phyloP scores from a whole-genome alignment of 202 grass and related monocot genomes.

The Digitaria exilis region DNA sequence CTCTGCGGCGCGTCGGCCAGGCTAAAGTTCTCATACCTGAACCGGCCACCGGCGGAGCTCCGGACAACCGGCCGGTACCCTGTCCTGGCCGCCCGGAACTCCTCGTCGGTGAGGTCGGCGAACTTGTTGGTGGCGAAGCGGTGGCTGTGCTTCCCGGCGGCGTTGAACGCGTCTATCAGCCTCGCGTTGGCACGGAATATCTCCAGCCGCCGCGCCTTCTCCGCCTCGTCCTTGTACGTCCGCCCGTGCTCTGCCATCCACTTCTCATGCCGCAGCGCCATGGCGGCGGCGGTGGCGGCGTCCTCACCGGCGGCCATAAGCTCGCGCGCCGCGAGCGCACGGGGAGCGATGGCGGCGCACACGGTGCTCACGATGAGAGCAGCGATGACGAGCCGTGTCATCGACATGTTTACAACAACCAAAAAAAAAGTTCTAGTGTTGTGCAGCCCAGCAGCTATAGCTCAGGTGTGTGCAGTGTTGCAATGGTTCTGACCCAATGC shows the following conservation, averaged over 20 bases:
- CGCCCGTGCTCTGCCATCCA: constrained; percentile 70
- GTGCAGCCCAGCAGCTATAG: background rate
- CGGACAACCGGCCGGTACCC: background rate
- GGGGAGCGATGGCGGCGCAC: background rate
- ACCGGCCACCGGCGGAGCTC: background rate
- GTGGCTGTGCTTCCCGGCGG: constrained; percentile 39
- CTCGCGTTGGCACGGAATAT: constrained; percentile 49
- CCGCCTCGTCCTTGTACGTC: constrained; percentile 50
- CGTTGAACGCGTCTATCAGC: constrained; percentile 56
- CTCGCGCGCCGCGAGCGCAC: constrained; percentile 21
- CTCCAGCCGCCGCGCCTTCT: constrained; percentile 53
- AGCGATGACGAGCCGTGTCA: constrained; percentile 10
- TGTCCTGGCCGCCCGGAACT: constrained; percentile 48
- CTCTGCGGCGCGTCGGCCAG: constrained; percentile 37
- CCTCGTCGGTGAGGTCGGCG: constrained; percentile 71
- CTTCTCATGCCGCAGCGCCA: constrained; percentile 58
- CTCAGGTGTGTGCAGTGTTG: background rate
- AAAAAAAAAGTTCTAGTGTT: background rate
- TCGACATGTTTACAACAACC: constrained; percentile 10
- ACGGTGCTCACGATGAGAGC: background rate
- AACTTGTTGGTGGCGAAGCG: constrained; percentile 55
- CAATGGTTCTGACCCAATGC: background rate
- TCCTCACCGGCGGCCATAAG: background rate
- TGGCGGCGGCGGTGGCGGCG: background rate
- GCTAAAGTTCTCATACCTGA: constrained; percentile 63